Evolutionary conservation across 441 rosid genomes (phyloP).

Genomic region (Mallotus japonicus): DNA sequence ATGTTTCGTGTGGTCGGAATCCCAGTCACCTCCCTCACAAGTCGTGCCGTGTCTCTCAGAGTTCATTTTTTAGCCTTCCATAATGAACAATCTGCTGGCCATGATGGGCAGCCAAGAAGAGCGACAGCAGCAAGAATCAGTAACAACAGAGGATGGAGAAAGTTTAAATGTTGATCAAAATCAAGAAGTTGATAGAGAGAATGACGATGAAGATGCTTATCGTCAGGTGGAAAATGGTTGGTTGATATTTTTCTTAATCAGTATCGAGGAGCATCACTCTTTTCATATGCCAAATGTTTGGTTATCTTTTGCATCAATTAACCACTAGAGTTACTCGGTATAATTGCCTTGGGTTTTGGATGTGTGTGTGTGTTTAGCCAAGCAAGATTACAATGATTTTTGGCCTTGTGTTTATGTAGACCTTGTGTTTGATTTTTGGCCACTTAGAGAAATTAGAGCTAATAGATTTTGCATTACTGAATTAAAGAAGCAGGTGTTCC

Average conservation of each 20-base stretch:
- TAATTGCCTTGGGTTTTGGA: too few species aligned
- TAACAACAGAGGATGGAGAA: conserved; percentile 35
- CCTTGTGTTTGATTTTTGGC: too few species aligned
- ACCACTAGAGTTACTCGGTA: too few species aligned
- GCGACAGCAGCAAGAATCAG: conserved; percentile 31
- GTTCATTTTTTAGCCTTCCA: conserved; percentile 91
- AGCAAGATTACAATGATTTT: too few species aligned
- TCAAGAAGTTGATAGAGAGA: conserved; percentile 34
- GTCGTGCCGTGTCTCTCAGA: conserved; percentile 65
- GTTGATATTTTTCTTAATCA: conserved; percentile 15
- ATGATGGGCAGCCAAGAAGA: conserved; percentile 58
- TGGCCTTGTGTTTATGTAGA: too few species aligned
- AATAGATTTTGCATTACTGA: conserved; percentile 91
- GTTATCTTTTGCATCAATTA: neutral
- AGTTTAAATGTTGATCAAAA: conserved; percentile 34
- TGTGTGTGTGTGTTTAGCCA: too few species aligned
- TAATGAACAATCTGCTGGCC: conserved; percentile 97
- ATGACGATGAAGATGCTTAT: conserved; percentile 29
- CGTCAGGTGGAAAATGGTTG: conserved; percentile 20
- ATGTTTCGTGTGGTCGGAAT: conserved; percentile 96
- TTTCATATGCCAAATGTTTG: neutral
- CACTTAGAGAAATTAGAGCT: conserved; percentile 3
- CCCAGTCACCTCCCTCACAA: conserved; percentile 89
- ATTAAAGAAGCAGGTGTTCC: conserved; percentile 95
- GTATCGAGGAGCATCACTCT: conserved; percentile 17